Evolutionary conservation across 2,329 filamentous ascomycete species (phyloP), one percentile per base, ranked within the genome.

Genomic region (Monosporascus sp.): DNA sequence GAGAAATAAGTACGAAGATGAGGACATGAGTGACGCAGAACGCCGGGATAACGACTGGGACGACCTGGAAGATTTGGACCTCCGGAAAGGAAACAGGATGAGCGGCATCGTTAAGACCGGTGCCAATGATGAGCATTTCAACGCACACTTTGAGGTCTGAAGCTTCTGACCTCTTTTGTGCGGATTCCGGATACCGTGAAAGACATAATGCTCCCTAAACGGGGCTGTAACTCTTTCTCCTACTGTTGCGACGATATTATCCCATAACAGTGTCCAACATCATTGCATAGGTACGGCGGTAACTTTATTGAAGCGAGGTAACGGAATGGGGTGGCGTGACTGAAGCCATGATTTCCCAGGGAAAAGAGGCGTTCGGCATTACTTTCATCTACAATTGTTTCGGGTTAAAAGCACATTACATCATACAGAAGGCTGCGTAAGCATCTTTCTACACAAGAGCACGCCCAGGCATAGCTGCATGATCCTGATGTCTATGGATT

Each of bases 121-220:
- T 50, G 75, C 74, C 53, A 75, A 82, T 59, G 84, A 87, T 55
- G 82, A 85, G 64, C 76, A 83, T 75, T 82, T 88, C 58, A 76
- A 76, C 53, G 76, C 79, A 48, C 79, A 84, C 53, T 87, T 88
- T 69, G 83, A 46, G 43, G 43, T 46, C 20, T 46, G 62, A 88
- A 14, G 5, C 66, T 76, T 83, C 70, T 86, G 75, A 78, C 60
- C 58, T 55, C 53, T 54, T 41, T 53, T 55, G 41, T 52, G 14
- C 15, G 20, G 20, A 27, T 25, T 22, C 14, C 22, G 43, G 43
- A 8, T 5, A 24, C 41, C 20, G 31, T 14, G 31, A 35, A 22
- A 25, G 22, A 17, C 24, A 46, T 46, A 4, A 27, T n/a, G 24
- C 15, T 20, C 47, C 47, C 51, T 38, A 24, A 49, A 43, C 50